These are phyloP conservation scores for Clitopilus passeckerianus DNA, from an alignment of 768 basidiomycete species.

Conservation along the genomic window DNA sequence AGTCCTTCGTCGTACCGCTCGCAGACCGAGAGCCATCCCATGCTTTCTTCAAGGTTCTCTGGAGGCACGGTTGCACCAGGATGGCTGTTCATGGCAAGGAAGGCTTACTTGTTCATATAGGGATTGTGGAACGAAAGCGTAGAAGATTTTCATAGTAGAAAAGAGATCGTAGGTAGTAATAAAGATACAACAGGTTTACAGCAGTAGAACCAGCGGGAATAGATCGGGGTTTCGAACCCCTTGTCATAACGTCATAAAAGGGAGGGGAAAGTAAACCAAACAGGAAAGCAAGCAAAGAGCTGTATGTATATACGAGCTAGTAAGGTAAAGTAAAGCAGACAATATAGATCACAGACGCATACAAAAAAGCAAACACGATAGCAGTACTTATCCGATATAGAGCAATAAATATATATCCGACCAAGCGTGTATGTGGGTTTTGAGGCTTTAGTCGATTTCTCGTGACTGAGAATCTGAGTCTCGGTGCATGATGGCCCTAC, in stretches of 20 bases:
- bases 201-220: background rate
- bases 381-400: constrained; percentile 1
- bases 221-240: background rate
- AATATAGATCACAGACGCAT: constrained; percentile 1
- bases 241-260: background rate
- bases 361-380: constrained; percentile 2
- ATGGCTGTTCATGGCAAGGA: background rate
- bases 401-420: constrained; percentile 8
- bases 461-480: constrained; percentile 7
- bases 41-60: too few relatives aligned
- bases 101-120: too few relatives aligned
- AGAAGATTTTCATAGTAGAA: constrained; percentile 8
- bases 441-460: constrained; percentile 10
- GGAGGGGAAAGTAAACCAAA: background rate
- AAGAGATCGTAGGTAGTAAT: constrained; percentile 1
- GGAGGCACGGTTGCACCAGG: too few relatives aligned
- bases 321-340: background rate
- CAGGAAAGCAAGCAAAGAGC: background rate
- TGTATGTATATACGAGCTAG: background rate
- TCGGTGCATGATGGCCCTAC: constrained; percentile 16
- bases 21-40: too few relatives aligned
- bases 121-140: background rate
- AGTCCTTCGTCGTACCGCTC: too few relatives aligned
- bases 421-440: background rate
- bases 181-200: constrained; percentile 1